Base-by-base conservation (phyloP, 176 grass and related monocot species). In the Bothriochloa decipiens region DNA sequence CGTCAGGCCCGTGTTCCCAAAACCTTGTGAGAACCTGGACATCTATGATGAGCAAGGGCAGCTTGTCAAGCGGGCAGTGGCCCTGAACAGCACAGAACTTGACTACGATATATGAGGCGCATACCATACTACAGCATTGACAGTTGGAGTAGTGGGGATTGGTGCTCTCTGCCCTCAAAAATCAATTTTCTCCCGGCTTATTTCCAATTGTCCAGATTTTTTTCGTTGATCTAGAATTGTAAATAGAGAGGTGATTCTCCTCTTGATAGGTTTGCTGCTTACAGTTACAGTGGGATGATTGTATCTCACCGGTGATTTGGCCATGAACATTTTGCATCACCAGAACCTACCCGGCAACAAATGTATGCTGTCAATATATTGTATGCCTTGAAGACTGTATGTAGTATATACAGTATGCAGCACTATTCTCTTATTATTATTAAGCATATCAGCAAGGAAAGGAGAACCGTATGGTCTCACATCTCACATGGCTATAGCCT, bases 1-100 rank as follows among this genome's bases (percentile, higher is more conserved):
- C 43, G 74, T 98, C 0, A 91, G 92, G 12, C 65, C 86, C 25
- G 82, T 95, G 23, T 95, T 91, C 75, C 95, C 95, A 32, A 87
- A 90, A 53, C 92, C 95, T 41, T 95, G 95, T 57, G 89, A 91
- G 63, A 98, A 98, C 43, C 87, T 98, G 29, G 92, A 95, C 76
- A 16, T 88, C 11, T 95, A 88, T 18, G 13, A 87, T 63, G 75
- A 86, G 39, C 72, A 90, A 64, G 95, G 95, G 23, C 74, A 77
- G 45, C 86, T 95, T 77, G 74, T 98, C 2, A 95, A 81, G 85
- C 80, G 13, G 72, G 79, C 91, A 1, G 65, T 22, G 2, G 69
- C 58, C 23, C 45, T 82, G 22, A 93, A 98, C 58, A 91, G 43
- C 79, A 82, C 86, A 4, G 92, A 95, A 75, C 79, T 93, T 86